Percentiles rank a stretch among this genome's conserved stretches.
phyloP scores from a whole-genome alignment of 225 moss, liverwort and hornwort genomes.

The Climacium dendroides region DNA sequence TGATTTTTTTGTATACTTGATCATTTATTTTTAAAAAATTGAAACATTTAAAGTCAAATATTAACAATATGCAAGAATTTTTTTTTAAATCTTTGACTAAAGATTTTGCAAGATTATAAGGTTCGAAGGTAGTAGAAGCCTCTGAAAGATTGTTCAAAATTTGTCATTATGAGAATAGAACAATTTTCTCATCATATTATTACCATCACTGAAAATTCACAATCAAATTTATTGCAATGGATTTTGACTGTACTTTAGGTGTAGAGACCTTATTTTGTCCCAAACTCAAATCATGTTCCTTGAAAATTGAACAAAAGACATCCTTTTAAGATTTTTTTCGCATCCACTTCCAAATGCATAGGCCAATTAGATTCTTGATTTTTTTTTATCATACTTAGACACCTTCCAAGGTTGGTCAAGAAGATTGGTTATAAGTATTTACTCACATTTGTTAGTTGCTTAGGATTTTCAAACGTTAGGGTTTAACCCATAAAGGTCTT shows the following conservation, averaged over 20 bases:
- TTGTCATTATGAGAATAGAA: neutral
- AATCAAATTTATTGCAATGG: accelerated
- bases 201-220: neutral
- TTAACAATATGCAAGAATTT: neutral
- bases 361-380: neutral
- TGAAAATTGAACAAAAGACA: neutral
- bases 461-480: neutral
- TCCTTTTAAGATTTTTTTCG: neutral
- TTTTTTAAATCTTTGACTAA: neutral
- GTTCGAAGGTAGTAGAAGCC: neutral
- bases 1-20: accelerated
- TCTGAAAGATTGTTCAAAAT: no score
- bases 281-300: neutral
- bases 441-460: neutral
- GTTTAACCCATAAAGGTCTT: neutral
- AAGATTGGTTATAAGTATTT: neutral
- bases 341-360: neutral
- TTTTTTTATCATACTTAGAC: neutral
- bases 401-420: no score
- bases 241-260: neutral
- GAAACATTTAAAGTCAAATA: no score
- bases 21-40: neutral
- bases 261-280: neutral
- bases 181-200: neutral
- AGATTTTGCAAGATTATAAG: neutral